phyloP scores from a whole-genome alignment of 1,139 yeast genomes.

The Saccharomyces hybrid region DNA sequence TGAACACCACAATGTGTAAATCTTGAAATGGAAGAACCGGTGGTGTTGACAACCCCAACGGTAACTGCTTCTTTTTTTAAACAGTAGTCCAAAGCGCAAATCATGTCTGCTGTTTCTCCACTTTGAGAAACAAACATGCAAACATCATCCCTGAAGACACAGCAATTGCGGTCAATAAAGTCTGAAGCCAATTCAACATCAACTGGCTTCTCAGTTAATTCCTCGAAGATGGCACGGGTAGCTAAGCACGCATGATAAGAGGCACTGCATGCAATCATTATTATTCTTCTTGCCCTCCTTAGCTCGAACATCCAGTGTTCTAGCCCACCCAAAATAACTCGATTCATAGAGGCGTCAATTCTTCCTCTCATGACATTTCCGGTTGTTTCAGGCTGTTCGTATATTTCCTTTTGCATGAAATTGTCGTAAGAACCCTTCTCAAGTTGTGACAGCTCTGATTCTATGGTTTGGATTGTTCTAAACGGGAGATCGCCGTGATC shows the following conservation, averaged over 20 bases:
- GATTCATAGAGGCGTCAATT: constrained; percentile 75
- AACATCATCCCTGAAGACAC: too few species aligned
- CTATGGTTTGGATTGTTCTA: constrained; percentile 92
- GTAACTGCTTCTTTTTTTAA: too few species aligned
- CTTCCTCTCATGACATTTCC: constrained; percentile 98
- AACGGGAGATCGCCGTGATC: constrained; percentile 87
- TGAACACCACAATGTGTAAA: constrained; percentile 99
- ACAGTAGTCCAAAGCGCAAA: too few species aligned
- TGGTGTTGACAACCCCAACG: constrained; percentile 50
- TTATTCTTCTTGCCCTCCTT: constrained; percentile 46
- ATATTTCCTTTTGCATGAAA: constrained; percentile 98
- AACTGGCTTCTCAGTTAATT: constrained; percentile 25
- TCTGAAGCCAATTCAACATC: too few species aligned
- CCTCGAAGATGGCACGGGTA: constrained; percentile 92
- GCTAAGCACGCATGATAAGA: constrained; percentile 98
- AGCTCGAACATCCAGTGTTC: constrained; percentile 78
- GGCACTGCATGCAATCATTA: constrained; percentile 49
- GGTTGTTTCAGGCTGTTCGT: constrained; percentile 97
- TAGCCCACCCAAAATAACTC: constrained; percentile 84
- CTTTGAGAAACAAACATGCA: too few species aligned
- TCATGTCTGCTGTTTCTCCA: too few species aligned
- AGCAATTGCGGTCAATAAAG: too few species aligned
- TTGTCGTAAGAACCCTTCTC: constrained; percentile 96
- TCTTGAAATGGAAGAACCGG: constrained; percentile 93
- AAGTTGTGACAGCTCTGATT: constrained; percentile 93